Evolutionary conservation across 2,329 filamentous ascomycete species (phyloP).

Genomic region (Xylogone sp.): DNA sequence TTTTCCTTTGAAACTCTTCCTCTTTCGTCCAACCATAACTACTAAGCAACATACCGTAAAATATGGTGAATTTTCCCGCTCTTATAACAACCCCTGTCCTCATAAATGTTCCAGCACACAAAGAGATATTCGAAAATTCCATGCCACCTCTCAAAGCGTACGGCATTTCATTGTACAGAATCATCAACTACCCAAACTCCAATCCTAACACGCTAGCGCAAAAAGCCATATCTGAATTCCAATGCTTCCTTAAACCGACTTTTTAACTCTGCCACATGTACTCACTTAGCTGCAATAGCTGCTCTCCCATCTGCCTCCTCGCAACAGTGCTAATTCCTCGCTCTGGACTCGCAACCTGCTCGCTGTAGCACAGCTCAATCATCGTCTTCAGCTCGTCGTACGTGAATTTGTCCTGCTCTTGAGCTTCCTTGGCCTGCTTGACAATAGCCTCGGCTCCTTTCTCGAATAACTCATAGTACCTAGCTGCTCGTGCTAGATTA

Average conservation of each 20-base stretch:
- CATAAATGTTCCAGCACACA: too few relatives aligned
- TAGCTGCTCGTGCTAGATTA: conserved; percentile 56
- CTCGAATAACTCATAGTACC: conserved; percentile 68
- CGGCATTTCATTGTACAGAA: too few relatives aligned
- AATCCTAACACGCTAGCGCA: too few relatives aligned
- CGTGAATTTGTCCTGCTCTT: conserved; percentile 45
- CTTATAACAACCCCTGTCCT: too few relatives aligned
- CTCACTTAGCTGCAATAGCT: conserved; percentile 67
- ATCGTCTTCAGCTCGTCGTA: conserved; percentile 65
- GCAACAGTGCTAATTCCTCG: conserved; percentile 64
- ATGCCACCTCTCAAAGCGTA: too few relatives aligned
- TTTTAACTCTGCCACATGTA: conserved; percentile 58
- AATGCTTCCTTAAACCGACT: not conserved
- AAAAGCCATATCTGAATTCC: too few relatives aligned
- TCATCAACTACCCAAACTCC: too few relatives aligned
- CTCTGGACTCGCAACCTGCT: conserved; percentile 62
- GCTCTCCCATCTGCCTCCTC: conserved; percentile 66
- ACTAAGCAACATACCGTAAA: too few relatives aligned
- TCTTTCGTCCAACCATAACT: too few relatives aligned
- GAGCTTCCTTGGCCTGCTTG: conserved; percentile 51
- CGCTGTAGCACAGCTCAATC: conserved; percentile 65
- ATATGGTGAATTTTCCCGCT: too few relatives aligned
- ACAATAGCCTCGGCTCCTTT: conserved; percentile 63
- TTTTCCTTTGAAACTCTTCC: too few relatives aligned
- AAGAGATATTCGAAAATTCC: too few relatives aligned